Evolutionary conservation across 805 yeast species (phyloP), one percentile per base, ranked within the genome.

Genomic region (Pichia nanzhaoensis): DNA sequence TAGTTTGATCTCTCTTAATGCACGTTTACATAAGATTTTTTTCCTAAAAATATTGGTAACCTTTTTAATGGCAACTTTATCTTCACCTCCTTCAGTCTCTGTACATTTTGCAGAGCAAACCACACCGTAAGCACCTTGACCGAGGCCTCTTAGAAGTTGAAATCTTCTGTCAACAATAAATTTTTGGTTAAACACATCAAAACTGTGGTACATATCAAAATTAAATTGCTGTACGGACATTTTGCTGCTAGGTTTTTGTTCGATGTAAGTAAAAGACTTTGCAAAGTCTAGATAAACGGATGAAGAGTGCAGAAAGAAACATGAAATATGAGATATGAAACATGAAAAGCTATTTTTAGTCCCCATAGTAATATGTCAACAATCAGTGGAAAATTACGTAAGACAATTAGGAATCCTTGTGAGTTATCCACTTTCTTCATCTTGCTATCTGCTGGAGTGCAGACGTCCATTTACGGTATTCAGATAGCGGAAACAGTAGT

Each of bases 121-220:
- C 4, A 91, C 82, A 35, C 99, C 99, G 59, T 93, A 93, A 1
- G 99, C 98, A 12, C 99, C 99, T 56, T 93, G 97, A 5, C 99
- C 99, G 34, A 93, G 75, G 55, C 93, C 98, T 58, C 90, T 86
- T 47, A 88, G 87, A 54, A 93, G 75, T 59, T 88, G 86, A 62
- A 91, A 88, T 44, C 96, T 70, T 53, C 78, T 79, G 64, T 93
- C 98, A 46, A 93, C 90, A 36, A 90, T 78, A 63, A 93, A 93
- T 60, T 88, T 96, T 66, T 93, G 99, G 59, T 85, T 85, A 67
- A 78, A 84, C 34, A 84, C 90, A 53, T 80, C 51, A 35, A 61
- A 62, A 2, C 54, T 58, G 46, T 61, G 65, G 45, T 63, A 62
- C 41, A 60, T 63, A 36, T 59, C 59, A 7, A 40, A 33, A 35